Base-by-base conservation (phyloP, 495 filamentous ascomycete genomes). In the Amphirosellinia nigrospora region DNA sequence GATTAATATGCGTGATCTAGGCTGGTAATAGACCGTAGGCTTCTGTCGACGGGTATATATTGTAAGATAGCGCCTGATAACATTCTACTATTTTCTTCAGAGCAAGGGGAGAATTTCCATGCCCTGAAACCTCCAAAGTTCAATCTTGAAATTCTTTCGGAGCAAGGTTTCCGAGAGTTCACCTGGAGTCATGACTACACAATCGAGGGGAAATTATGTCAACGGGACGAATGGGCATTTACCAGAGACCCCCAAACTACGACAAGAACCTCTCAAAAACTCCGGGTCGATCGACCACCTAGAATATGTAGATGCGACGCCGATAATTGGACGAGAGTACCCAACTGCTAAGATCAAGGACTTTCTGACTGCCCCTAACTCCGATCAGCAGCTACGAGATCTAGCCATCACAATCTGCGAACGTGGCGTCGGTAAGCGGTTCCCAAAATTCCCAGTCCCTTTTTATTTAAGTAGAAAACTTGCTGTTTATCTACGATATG, bases 301-400 rank as follows among this genome's bases (percentile, higher is more conserved):
- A 70, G 81, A 90, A 50, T 85, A 82, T 26, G 86, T 90, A 66
- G 90, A 92, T 45, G 82, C 89, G 2, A 93, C 90, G 1, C 89
- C 90, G 2, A 79, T 90, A 16, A 91, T 93, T 74, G 91, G 91
- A 13, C 82, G 84, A 1, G 91, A 93, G 74, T 93, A 88, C 70
- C 83, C 84, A 11, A 81, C 84, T 16, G 86, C 84, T 5, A 88
- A 86, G 64, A 77, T 94, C 38, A 84, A 83, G 38, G 87, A 90
- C 7, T 85, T 85, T 75, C 82, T 93, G 4, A 78, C 82, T 11
- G 87, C 90, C 15, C 81, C 84, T 0, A 91, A 93, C 75, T 86
- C 87, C 0, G 90, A 92, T 65, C 87, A 91, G 41, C 79, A 92
- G 34, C 76, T 93, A 34, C 81, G 86, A 9, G 90, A 93, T 45